These are phyloP conservation scores for Lepidium sativum DNA, from an alignment of 345 rosid genomes.

Conservation along the genomic window DNA sequence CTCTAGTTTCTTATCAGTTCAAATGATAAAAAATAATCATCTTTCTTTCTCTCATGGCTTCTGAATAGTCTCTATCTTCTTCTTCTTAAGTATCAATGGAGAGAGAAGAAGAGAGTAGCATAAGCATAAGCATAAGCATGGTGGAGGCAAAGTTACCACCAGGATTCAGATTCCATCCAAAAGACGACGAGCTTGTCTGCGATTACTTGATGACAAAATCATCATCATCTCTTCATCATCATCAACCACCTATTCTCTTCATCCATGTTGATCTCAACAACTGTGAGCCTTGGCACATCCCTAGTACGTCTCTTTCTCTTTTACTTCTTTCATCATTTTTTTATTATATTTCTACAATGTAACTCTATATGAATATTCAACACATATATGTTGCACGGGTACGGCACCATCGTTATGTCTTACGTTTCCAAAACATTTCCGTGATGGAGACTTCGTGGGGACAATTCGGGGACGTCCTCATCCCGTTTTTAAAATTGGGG, in stretches of 20 bases:
- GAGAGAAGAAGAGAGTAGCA: constrained; percentile 29
- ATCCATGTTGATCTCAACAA: constrained; percentile 86
- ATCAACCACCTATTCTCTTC: constrained; percentile 35
- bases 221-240: not conserved
- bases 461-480: no score
- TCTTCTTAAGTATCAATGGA: constrained; percentile 16
- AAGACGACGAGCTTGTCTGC: constrained; percentile 83
- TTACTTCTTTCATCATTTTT: no score
- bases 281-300: constrained; percentile 95
- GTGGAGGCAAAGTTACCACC: constrained; percentile 76
- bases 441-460: no score
- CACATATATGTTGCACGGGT: no score
- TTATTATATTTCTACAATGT: no score
- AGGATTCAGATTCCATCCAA: constrained; percentile 88
- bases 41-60: not conserved
- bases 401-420: no score
- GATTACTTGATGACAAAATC: constrained; percentile 70
- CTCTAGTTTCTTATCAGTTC: no score
- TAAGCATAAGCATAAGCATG: constrained; percentile 61
- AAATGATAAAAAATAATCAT: no score
- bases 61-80: not conserved
- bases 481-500: no score
- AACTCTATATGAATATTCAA: no score
- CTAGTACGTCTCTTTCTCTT: constrained; percentile 36
- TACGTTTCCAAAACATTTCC: no score